Evolutionary conservation across 2,329 filamentous ascomycete species (phyloP), one percentile per base, ranked within the genome.

Genomic region (Dactylonectria estremocensis): DNA sequence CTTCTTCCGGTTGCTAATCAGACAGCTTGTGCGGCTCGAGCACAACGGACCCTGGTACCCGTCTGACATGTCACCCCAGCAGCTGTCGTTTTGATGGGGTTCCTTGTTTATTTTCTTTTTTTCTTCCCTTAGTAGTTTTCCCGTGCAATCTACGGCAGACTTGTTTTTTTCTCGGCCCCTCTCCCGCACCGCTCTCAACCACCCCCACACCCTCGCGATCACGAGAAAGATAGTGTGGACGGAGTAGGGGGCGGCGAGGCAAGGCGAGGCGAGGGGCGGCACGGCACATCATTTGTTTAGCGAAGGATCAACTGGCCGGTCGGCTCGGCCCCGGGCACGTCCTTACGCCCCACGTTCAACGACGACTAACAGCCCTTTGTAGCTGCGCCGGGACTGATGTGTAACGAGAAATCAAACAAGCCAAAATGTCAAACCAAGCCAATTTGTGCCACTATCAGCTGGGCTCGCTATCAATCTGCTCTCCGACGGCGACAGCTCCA

Each of bases 1-100:
- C 61, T 66, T 67, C 56, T 54, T 60, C 50, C 45, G 33, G 57
- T 67, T 69, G 58, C 61, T 68, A 69, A 69, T 68, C 49, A 33
- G 48, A 33, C 54, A 24, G 54, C 14, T 65, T 54, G 54, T 55
- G 46, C 43, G 61, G 56, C 61, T 70, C 56, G 61, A 63, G 46
- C 45, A 28, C 33, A 52, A 49, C 45, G 18, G 64, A 67, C 56
- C 63, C 57, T 55, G 61, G 59, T 33, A 53, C 50, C 45, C 40
- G 69, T 61, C 67, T 52, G 52, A 56, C 60, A 66, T 59, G 66
- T 54, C 31, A 65, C 61, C 63, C 65, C 37, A 33, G 43, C 65
- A 55, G 60, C 52, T 63, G 50, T 46, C 48, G 64, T 69, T 69
- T 68, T 56, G 56, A 58, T 60, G 40, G 52, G 53, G 49, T 33